These are phyloP conservation scores for Colletotrichum sp. DNA, from an alignment of 2,329 filamentous ascomycete species.

Conservation along the genomic window DNA sequence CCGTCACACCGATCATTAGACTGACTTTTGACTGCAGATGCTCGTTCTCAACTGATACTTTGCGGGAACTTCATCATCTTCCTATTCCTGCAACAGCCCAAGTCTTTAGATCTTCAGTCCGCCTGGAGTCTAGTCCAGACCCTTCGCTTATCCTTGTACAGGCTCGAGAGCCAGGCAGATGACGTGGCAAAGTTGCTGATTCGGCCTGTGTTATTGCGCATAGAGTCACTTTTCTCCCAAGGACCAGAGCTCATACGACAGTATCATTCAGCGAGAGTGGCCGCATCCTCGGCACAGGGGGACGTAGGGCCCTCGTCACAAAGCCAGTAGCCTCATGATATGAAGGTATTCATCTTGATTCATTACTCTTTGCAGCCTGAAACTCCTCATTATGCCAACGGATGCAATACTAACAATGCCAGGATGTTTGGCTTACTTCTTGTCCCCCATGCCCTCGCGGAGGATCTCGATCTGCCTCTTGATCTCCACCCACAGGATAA, in stretches of 20 bases:
- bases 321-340: background rate
- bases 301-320: background rate
- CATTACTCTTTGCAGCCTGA: background rate
- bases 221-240: slow-evolving; percentile 45
- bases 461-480: slow-evolving; percentile 67
- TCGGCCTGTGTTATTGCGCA: slow-evolving; percentile 39
- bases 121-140: slow-evolving; percentile 40
- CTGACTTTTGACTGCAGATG: slow-evolving; percentile 23
- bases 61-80: slow-evolving; percentile 54
- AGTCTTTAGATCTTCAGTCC: slow-evolving; percentile 34
- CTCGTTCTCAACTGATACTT: slow-evolving; percentile 49
- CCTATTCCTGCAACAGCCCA: slow-evolving; percentile 48
- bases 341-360: background rate
- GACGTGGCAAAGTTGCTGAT: slow-evolving; percentile 34
- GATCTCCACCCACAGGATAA: slow-evolving; percentile 65
- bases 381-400: background rate
- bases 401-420: background rate
- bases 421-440: slow-evolving; percentile 1
- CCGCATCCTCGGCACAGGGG: background rate
- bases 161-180: slow-evolving; percentile 34
- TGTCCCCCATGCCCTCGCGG: slow-evolving; percentile 60
- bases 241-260: slow-evolving; percentile 23
- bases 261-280: background rate
- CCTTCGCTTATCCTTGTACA: slow-evolving; percentile 41
- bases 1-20: no score